Evolutionary conservation across 2,329 filamentous ascomycete species (phyloP).

Genomic region (Intubia oerlemansii): DNA sequence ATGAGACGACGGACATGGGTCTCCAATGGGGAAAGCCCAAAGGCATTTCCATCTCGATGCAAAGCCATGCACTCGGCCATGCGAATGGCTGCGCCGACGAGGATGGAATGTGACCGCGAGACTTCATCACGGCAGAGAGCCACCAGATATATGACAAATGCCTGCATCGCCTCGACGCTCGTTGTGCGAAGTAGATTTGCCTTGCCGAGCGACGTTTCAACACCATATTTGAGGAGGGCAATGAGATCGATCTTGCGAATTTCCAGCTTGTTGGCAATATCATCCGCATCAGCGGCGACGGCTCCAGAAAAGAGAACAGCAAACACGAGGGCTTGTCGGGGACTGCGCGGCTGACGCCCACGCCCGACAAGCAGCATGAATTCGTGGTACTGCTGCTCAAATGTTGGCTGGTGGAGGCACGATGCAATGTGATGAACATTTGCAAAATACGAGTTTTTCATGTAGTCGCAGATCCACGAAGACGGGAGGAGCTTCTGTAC

Average conservation of each 20-base stretch:
- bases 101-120: constrained; percentile 50
- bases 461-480: constrained; percentile 31
- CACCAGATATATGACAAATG: constrained; percentile 49
- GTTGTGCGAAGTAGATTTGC: constrained; percentile 51
- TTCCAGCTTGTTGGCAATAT: constrained; percentile 20
- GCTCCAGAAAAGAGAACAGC: constrained; percentile 47
- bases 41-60: constrained; percentile 47
- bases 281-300: constrained; percentile 29
- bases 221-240: constrained; percentile 38
- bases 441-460: constrained; percentile 45
- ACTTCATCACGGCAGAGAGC: constrained; percentile 49
- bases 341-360: constrained; percentile 19
- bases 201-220: constrained; percentile 44
- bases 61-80: constrained; percentile 62
- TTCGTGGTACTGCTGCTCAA: constrained; percentile 38
- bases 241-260: constrained; percentile 11
- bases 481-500: constrained; percentile 41
- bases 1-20: constrained; percentile 49
- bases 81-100: constrained; percentile 49
- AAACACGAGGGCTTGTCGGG: constrained; percentile 42
- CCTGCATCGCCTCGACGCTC: constrained; percentile 54
- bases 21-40: constrained; percentile 44
- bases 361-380: constrained; percentile 42
- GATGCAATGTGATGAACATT: constrained; percentile 47
- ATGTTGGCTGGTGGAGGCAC: constrained; percentile 44